Evolutionary conservation across 768 basidiomycete species (phyloP), one percentile per base, ranked within the genome.

Genomic region (Mycena filopes): DNA sequence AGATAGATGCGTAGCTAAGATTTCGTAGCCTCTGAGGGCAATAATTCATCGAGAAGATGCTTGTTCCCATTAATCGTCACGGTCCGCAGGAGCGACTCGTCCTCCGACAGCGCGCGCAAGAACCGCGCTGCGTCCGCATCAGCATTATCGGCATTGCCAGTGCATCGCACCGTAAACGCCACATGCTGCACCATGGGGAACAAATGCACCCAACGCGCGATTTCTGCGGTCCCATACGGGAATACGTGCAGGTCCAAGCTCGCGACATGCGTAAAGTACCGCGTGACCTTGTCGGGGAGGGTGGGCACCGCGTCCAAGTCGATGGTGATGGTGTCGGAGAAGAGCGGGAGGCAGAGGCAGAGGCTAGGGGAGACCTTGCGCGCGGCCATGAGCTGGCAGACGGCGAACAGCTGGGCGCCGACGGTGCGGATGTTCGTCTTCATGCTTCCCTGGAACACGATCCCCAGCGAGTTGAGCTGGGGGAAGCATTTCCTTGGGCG

Each of bases 141-240:
- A 9, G n/a, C 38, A 18, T 51, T 60, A n/a, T 48, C 25, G 20
- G 40, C n/a, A 40, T 58, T 63, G 4, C 47, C n/a, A 40, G 54
- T 63, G 4, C 47, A 42, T 5, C 47, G 65, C 20, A 67, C 29
- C 2, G 33, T 42, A 29, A 67, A 6, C 13, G 56, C 48, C 0
- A 68, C 62, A 21, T 63, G 61, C 47, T 63, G 55, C 4, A 55
- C 53, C 10, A 57, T 55, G 11, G 66, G 54, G 38, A 68, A 69
- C 20, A 69, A n/a, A 2, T 38, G 41, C 9, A 69, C 38, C 68
- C 68, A 69, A 31, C 55, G 60, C 21, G 64, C 63, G 15, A 69
- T 49, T n/a, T 53, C 59, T 1, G 29, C 55, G 8, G 49, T 47
- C 33, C 55, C 41, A 26, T 33, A 57, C 18, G 68, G 59, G 28